phyloP scores from a whole-genome alignment of 176 grass and related monocot genomes.

The maize (Zea mays) region Zm-B73-REFERENCE-NAM-5.0 NC_050103.1:36160501-36161000 shows the following conservation, averaged over 20 bases:
- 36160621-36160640: conserved; percentile 3
- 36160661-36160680: not conserved
- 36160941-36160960: too few species aligned
- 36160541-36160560: conserved; percentile 10
- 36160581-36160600: conserved; percentile 1
- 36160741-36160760: conserved; percentile 14
- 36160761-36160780: conserved; percentile 35
- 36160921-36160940: too few species aligned
- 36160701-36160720: not conserved
- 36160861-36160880: too few species aligned
- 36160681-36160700: not conserved
- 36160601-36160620: conserved; percentile 20
- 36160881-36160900: too few species aligned
- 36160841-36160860: too few species aligned
- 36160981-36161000: too few species aligned
- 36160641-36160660: conserved; percentile 2
- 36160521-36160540: not conserved
- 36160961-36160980: too few species aligned
- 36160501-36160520: not conserved
- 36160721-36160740: conserved; percentile 34
- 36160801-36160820: conserved; percentile 28
- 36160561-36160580: conserved; percentile 6
- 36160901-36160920: too few species aligned
- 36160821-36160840: conserved; percentile 14
- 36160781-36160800: conserved; percentile 31